phyloP scores from a whole-genome alignment of 148 eudicot species.

The Fagopyrum homotropicum region DNA sequence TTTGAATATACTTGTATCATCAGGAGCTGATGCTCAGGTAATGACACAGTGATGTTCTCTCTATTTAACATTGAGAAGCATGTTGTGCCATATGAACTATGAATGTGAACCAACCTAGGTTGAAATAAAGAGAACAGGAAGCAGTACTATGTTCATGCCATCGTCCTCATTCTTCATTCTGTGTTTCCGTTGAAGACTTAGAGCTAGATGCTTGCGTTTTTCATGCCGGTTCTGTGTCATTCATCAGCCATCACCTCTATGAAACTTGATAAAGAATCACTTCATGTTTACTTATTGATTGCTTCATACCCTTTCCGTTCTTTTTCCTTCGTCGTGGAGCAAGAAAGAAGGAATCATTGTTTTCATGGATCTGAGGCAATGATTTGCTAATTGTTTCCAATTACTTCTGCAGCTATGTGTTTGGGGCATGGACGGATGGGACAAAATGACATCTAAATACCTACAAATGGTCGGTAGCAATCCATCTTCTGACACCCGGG shows the following conservation, averaged over 20 bases:
- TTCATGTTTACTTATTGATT: neutral
- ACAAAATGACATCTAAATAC: slow-evolving; percentile 22
- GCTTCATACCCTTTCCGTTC: neutral
- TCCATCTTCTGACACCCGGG: slow-evolving; percentile 8
- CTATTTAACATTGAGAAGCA: neutral
- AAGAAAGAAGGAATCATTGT: neutral
- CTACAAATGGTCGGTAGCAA: slow-evolving; percentile 29
- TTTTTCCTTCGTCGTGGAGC: neutral
- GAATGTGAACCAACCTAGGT: neutral
- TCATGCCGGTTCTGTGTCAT: neutral
- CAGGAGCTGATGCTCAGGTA: slow-evolving; percentile 60
- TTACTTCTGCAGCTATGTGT: slow-evolving; percentile 23
- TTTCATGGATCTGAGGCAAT: neutral
- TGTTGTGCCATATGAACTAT: neutral
- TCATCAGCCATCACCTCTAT: neutral
- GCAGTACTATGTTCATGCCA: neutral
- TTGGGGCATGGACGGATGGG: slow-evolving; percentile 45
- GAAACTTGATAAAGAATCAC: neutral
- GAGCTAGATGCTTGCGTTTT: too few species aligned
- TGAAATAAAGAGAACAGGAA: neutral
- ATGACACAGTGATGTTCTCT: neutral
- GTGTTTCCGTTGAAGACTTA: neutral
- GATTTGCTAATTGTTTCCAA: neutral
- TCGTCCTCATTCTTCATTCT: neutral
- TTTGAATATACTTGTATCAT: slow-evolving; percentile 39